phyloP scores from a whole-genome alignment of 768 basidiomycete genomes.

The Piloderma croceum region DNA sequence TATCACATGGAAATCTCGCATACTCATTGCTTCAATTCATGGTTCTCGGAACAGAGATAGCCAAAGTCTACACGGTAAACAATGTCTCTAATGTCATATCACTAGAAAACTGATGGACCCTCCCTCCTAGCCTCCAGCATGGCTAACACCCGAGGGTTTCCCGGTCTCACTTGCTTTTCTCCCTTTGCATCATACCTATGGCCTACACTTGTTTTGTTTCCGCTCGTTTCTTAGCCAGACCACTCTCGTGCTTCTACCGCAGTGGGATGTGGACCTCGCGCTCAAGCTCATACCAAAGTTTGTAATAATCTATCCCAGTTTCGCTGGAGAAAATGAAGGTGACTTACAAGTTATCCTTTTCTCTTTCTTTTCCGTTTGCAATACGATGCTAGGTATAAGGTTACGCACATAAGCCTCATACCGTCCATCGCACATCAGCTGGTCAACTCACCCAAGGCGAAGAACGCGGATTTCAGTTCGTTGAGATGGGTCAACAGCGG shows the following conservation, averaged over 20 bases:
- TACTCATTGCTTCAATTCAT: slow-evolving; percentile 36
- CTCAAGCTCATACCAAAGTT: slow-evolving; percentile 58
- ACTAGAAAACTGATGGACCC: too few relatives aligned
- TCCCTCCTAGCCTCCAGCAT: slow-evolving; percentile 38
- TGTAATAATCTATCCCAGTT: slow-evolving; percentile 13
- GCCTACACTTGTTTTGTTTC: slow-evolving; percentile 48
- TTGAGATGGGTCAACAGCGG: slow-evolving; percentile 43
- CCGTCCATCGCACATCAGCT: slow-evolving; percentile 66
- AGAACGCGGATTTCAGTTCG: slow-evolving; percentile 48
- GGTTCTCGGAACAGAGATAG: slow-evolving; percentile 23
- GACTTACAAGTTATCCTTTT: slow-evolving; percentile 3
- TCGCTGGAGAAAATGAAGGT: slow-evolving; percentile 12
- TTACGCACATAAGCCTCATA: slow-evolving; percentile 46
- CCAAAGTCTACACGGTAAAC: slow-evolving; percentile 37
- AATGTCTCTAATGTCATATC: too few relatives aligned
- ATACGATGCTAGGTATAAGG: slow-evolving; percentile 40
- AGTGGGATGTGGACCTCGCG: slow-evolving; percentile 52
- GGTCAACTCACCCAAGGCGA: slow-evolving; percentile 44
- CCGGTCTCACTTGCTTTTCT: slow-evolving; percentile 52
- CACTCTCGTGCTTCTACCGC: slow-evolving; percentile 51
- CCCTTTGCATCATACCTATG: slow-evolving; percentile 67
- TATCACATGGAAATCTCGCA: slow-evolving; percentile 61
- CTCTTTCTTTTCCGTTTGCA: neutral
- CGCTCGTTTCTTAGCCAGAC: slow-evolving; percentile 39
- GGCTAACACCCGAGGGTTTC: slow-evolving; percentile 37